Evolutionary conservation across 2,329 filamentous ascomycete genomes (phyloP).

Genomic region (Curvularia eragrostidis): DNA sequence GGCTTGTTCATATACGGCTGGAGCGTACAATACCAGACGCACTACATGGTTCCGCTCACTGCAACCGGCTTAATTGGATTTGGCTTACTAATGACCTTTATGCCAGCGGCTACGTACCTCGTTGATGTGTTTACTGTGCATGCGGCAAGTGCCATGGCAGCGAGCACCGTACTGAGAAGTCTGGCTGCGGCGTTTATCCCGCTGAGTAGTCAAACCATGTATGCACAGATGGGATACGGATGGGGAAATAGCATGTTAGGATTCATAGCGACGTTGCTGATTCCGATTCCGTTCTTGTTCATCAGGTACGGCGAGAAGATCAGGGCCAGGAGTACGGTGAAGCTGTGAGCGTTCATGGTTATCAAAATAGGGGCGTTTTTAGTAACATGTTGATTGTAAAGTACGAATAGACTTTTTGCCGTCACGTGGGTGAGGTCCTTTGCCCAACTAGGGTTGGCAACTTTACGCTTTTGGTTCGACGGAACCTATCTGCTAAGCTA

Average conservation of each 20-base stretch:
- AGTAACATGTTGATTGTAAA: not conserved
- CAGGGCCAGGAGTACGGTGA: constrained; percentile 37
- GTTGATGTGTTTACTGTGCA: constrained; percentile 53
- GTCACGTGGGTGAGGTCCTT: not conserved
- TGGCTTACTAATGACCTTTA: constrained; percentile 47
- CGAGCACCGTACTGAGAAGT: constrained; percentile 50
- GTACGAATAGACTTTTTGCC: not conserved
- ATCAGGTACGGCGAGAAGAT: constrained; percentile 45
- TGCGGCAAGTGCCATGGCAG: constrained; percentile 53
- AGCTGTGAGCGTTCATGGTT: constrained; percentile 20
- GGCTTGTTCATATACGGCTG: constrained; percentile 51
- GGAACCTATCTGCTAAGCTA: not conserved
- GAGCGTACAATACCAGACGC: constrained; percentile 41
- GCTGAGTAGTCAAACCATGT: constrained; percentile 50
- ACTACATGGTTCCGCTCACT: constrained; percentile 48
- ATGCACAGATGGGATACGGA: constrained; percentile 48
- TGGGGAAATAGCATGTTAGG: constrained; percentile 51
- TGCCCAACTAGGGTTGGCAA: not conserved
- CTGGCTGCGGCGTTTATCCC: constrained; percentile 51
- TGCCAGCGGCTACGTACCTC: constrained; percentile 51
- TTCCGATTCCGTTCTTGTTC: constrained; percentile 48
- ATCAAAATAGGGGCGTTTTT: not conserved
- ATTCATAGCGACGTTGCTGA: constrained; percentile 39
- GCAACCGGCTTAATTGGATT: constrained; percentile 46
- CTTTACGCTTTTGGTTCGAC: not conserved